These are phyloP conservation scores for Solanum okadae DNA, from an alignment of 257 asterid species.

Conservation along the genomic window DNA sequence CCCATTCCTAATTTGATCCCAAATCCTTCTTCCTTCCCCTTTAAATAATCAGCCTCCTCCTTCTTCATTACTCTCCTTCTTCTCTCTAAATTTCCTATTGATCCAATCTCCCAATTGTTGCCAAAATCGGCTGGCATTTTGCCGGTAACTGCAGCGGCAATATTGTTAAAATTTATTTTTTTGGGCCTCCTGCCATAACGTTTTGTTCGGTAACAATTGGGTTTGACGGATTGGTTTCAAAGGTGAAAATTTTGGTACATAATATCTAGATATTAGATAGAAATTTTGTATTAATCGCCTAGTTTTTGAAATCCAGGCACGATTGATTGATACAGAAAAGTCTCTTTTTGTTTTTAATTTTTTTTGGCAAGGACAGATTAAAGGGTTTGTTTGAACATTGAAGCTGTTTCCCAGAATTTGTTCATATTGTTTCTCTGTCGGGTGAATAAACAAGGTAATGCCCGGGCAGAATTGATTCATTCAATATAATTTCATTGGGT, in stretches of 20 bases:
- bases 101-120: slow-evolving; percentile 30
- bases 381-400: not conserved
- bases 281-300: not conserved
- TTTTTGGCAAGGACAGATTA: not conserved
- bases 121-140: not conserved
- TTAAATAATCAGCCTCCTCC: not conserved
- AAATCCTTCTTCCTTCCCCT: not conserved
- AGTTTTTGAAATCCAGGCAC: not conserved
- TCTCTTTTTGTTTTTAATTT: not conserved
- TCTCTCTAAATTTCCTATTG: slow-evolving; percentile 1
- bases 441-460: not conserved
- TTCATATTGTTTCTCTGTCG: not conserved
- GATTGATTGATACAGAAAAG: not conserved
- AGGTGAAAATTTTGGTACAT: not conserved
- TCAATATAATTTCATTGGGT: not conserved
- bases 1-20: not conserved
- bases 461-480: not conserved
- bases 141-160: not conserved
- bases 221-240: not conserved
- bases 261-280: not conserved
- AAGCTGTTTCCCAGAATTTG: not conserved
- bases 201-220: slow-evolving; percentile 2
- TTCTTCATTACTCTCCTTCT: not conserved
- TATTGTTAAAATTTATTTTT: not conserved
- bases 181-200: not conserved